These are phyloP conservation scores for Bathelium albidoporum DNA, from an alignment of 495 filamentous ascomycete genomes.

Conservation along the genomic window DNA sequence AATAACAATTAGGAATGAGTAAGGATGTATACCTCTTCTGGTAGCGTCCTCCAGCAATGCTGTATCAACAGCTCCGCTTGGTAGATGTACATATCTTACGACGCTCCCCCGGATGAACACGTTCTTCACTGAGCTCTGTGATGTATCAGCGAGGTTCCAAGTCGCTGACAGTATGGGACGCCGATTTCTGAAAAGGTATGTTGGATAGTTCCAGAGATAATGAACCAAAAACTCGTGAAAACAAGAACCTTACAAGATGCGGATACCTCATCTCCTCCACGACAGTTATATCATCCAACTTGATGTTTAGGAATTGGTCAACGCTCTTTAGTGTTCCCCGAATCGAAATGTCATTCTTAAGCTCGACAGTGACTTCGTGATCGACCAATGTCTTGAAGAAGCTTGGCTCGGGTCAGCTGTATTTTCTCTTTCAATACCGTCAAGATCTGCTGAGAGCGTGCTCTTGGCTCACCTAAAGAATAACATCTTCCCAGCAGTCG, in stretches of 20 bases:
- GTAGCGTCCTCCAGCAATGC: constrained; percentile 92
- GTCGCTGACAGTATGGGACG: too few relatives aligned
- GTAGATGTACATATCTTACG: constrained; percentile 90
- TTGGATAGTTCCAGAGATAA: too few relatives aligned
- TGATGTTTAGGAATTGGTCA: constrained; percentile 98
- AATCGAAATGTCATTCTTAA: constrained; percentile 98
- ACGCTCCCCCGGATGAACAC: constrained; percentile 97
- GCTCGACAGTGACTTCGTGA: constrained; percentile 90
- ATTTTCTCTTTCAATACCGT: too few relatives aligned
- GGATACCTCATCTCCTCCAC: constrained; percentile 87
- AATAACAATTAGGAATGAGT: neutral
- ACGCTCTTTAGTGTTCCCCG: constrained; percentile 90
- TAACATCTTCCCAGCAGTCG: constrained; percentile 19
- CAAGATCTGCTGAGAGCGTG: too few relatives aligned
- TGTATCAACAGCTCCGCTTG: constrained; percentile 76
- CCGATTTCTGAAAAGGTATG: too few relatives aligned
- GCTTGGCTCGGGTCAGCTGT: constrained; percentile 37
- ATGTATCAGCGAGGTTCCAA: neutral
- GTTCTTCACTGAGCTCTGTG: constrained; percentile 80
- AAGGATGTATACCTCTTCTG: constrained; percentile 61
- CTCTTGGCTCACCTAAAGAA: constrained; percentile 25
- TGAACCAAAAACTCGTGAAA: neutral
- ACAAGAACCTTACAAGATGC: constrained; percentile 53
- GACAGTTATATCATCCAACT: constrained; percentile 87
- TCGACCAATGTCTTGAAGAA: constrained; percentile 99